Evolutionary conservation across 176 grass and related monocot genomes (phyloP).

Genomic region (Oryza rufipogon): DNA sequence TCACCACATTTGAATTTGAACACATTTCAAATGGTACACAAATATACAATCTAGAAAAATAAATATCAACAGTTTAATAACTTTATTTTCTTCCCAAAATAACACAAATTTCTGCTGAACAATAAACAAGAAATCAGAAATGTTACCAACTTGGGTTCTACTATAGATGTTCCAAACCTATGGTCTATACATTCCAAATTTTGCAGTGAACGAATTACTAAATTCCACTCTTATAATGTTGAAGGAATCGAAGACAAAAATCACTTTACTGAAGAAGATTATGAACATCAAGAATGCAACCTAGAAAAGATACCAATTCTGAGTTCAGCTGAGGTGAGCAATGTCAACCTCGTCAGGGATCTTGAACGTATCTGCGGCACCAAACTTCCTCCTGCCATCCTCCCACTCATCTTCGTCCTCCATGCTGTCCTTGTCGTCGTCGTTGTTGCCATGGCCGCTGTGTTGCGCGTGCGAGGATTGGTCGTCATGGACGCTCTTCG

Average conservation of each 20-base stretch:
- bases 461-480: neutral
- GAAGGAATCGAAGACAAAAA: neutral
- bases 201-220: neutral
- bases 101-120: neutral
- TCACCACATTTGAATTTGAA: too few relatives aligned
- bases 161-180: neutral
- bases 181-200: neutral
- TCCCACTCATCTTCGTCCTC: slow-evolving; percentile 69
- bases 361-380: slow-evolving; percentile 74
- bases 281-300: neutral
- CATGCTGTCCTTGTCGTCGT: neutral
- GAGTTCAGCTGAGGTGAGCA: slow-evolving; percentile 62
- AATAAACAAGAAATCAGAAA: neutral
- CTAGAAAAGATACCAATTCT: neutral
- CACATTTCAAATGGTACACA: too few relatives aligned
- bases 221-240: neutral
- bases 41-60: neutral
- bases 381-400: slow-evolving; percentile 68
- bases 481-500: slow-evolving; percentile 53
- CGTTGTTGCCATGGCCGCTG: slow-evolving; percentile 3
- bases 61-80: neutral
- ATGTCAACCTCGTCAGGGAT: slow-evolving; percentile 69
- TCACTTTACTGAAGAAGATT: slow-evolving; percentile 4
- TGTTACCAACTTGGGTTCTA: too few relatives aligned
- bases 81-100: neutral